Evolutionary conservation across 345 rosid species (phyloP).

Genomic region (Populus nigra): DNA sequence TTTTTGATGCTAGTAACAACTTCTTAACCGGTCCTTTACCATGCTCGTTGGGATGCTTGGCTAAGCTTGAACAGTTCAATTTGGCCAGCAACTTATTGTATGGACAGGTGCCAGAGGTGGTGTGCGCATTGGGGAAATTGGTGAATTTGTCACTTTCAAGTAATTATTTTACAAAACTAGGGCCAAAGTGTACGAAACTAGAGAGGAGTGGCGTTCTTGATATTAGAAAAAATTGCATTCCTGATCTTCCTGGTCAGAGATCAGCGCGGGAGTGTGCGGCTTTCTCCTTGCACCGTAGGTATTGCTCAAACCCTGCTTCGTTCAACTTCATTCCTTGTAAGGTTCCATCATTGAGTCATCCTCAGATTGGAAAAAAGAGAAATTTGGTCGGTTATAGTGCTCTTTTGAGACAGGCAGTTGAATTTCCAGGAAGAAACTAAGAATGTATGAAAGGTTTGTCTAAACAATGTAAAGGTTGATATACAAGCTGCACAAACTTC

Average conservation of each 20-base stretch:
- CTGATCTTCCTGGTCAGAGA: constrained; percentile 38
- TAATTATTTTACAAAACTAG: constrained; percentile 38
- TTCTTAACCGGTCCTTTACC: constrained; percentile 46
- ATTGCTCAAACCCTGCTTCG: constrained; percentile 19
- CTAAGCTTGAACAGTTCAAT: constrained; percentile 36
- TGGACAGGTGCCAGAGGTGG: constrained; percentile 40
- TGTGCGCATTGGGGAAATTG: constrained; percentile 30
- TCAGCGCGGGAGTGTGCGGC: constrained; percentile 27
- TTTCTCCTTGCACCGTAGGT: constrained; percentile 23
- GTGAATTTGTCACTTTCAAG: constrained; percentile 33
- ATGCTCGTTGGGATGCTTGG: constrained; percentile 38
- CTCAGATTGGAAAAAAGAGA: neutral
- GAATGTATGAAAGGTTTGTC: neutral
- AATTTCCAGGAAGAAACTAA: neutral
- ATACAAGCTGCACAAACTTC: neutral
- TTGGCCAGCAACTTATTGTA: constrained; percentile 38
- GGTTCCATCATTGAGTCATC: neutral
- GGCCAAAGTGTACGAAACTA: constrained; percentile 38
- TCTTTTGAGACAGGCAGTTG: constrained; percentile 13
- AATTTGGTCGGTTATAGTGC: constrained; percentile 26
- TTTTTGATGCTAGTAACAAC: constrained; percentile 44
- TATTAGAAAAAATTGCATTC: constrained; percentile 40
- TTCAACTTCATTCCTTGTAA: constrained; percentile 33
- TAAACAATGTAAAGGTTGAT: too few species aligned
- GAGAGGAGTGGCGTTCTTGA: constrained; percentile 30